Base-by-base conservation (phyloP, 2,329 filamentous ascomycete species). In the Arthrinium puccinioides region DNA sequence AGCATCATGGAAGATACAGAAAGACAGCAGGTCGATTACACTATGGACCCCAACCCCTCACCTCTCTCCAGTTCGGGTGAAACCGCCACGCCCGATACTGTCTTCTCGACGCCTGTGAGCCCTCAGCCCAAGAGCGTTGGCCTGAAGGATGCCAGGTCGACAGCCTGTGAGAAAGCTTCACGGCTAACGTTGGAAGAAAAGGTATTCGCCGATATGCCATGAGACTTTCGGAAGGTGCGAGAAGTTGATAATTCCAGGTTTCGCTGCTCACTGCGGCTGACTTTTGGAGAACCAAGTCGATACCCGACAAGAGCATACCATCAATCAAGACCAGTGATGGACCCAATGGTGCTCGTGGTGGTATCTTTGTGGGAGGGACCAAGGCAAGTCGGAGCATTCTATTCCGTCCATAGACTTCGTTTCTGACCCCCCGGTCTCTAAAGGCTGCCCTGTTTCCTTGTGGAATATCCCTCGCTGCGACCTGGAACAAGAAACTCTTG, bases 391-490 rank as follows among this genome's bases (percentile, higher is more conserved):
- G 13, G 11, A 20, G 9, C 31, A 16, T 29, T 14, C 20, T 25
- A 21, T 23, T 18, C 9, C 21, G 5, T 21, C 19, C 11, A 4
- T 26, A 14, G 20, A 6, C 6, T 21, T 30, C 15, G 7, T 28
- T 4, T 19, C 15, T 21, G 18, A 40, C 42, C 49, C 6, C 48
- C 29, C 26, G 21, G 28, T 16, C 8, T 38, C 38, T 55, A 9
- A 53, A 85, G 66, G 84, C 85, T 26, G 85, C 85, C 14, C 72
- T 87, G 32, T 84, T 90, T 46, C 86, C 86, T 7, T 89, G 84
- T 47, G 84, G 84, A 39, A 79, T 87, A 39, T 87, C 82, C 1
- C 71, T 90, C 30, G 85, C 84, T 7, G 82, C 84, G 28, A 87
- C 85, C 23, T 92, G 84, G 82, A 85, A 90, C 52, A 71, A 75